A percentile compares a stretch with the other conserved stretches of the same genome.
Evolutionary conservation across 352 stramenopile species (phyloP).

Genomic region (Blastocystis sp.): DNA sequence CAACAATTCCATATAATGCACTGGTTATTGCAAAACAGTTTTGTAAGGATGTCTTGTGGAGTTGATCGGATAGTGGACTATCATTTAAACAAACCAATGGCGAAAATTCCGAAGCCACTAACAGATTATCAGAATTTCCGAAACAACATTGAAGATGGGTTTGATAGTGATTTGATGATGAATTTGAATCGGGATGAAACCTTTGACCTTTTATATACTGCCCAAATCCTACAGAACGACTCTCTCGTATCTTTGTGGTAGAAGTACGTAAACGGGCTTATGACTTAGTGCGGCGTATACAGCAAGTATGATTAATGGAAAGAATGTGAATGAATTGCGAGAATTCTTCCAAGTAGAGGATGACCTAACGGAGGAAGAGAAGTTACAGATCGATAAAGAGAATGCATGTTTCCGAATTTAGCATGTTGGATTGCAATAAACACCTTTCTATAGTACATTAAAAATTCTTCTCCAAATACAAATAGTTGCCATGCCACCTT

Average conservation of each 20-base stretch:
- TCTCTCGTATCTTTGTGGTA: conserved; percentile 47
- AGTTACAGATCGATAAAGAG: conserved; percentile 66
- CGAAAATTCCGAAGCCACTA: conserved; percentile 36
- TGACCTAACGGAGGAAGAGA: conserved; percentile 64
- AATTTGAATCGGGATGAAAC: conserved; percentile 43
- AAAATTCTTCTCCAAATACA: not conserved
- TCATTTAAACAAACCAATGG: conserved; percentile 56
- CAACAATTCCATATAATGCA: conserved; percentile 21
- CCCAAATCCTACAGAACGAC: conserved; percentile 45
- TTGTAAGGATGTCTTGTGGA: not conserved
- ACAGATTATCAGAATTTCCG: conserved; percentile 48
- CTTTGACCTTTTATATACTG: conserved; percentile 44
- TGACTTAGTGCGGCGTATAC: conserved; percentile 46
- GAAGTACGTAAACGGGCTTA: not conserved
- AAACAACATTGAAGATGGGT: conserved; percentile 49
- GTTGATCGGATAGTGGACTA: conserved; percentile 15
- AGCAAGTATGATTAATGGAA: conserved; percentile 65
- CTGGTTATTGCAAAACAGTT: conserved; percentile 41
- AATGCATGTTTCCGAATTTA: conserved; percentile 64
- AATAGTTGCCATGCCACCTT: not conserved
- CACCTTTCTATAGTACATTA: conserved; percentile 12
- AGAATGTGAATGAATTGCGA: conserved; percentile 46
- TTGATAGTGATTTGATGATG: conserved; percentile 51
- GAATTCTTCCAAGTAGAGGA: conserved; percentile 64
- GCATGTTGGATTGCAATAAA: conserved; percentile 34